Base-by-base conservation (phyloP, 768 basidiomycete genomes). In the Tulasnella sp. region DNA sequence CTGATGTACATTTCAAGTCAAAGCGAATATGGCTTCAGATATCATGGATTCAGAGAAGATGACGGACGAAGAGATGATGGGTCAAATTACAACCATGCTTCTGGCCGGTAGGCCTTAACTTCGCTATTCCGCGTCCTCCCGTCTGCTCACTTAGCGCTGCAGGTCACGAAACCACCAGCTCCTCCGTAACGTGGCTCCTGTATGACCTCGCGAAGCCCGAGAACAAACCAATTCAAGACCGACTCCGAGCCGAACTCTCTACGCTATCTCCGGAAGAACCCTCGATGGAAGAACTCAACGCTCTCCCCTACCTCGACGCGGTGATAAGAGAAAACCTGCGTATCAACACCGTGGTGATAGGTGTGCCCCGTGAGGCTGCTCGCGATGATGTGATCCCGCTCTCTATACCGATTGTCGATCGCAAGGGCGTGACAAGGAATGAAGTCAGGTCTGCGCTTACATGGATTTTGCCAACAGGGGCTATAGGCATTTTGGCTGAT, bases 131-230 rank as follows among this genome's bases (percentile, higher is more conserved):
- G 5, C 34, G 34, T 15, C 15, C 34, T 38, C 34, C 34, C 15
- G 7, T 15, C 15, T 7, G 34, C 34, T 15, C 15, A 7, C 34
- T 38, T 15, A 38, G 5, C 15, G 15, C 34, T 7, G 7, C 5
- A 38, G 34, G 81, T 2, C 79, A 81, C 62, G 80, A 81, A 62
- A 80, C 80, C 0, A 80, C 79, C 19, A 17, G 25, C 25, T 29
- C 34, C 8, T 19, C 54, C 2, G 3, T 48, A n/a, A 48, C 53
- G 12, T 54, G 60, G 54, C 24, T 34, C 9, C 52, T 61, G 0
- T 56, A 55, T 31, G 42, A 56, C 15, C 42, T 44, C 52, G n/a
- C 49, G 19, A 17, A 25, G 45, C 60, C 65, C 15, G 62, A 67
- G 49, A 54, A 70, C n/a, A n/a, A n/a, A n/a, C n/a, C n/a, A n/a